These are phyloP conservation scores for Boletus rufocinnamomeus DNA, from an alignment of 768 basidiomycete genomes.

Conservation along the genomic window DNA sequence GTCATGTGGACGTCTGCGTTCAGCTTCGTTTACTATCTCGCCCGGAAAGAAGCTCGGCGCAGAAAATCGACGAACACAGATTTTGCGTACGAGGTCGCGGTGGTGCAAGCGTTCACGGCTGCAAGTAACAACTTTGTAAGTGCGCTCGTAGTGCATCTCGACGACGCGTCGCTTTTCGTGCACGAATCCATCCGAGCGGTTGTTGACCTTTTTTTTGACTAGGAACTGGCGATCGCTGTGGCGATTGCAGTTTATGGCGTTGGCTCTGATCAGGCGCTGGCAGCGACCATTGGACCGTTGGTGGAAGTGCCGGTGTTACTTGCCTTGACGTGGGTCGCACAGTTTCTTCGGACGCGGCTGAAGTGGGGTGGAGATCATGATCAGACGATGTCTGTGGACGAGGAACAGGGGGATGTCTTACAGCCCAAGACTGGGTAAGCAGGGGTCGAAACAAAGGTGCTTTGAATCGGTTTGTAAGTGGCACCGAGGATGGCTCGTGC, in stretches of 20 bases:
- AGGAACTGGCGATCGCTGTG: constrained; percentile 85
- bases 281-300: constrained; percentile 78
- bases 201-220: neutral
- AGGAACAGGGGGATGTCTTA: neutral
- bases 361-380: constrained; percentile 35
- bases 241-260: constrained; percentile 78
- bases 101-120: constrained; percentile 78
- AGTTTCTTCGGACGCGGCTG: constrained; percentile 44
- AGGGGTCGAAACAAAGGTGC: neutral
- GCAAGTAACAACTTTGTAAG: constrained; percentile 77
- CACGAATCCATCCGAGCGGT: neutral
- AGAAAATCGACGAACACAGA: constrained; percentile 3
- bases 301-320: constrained; percentile 81
- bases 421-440: neutral
- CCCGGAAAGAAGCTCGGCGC: constrained; percentile 33
- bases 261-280: constrained; percentile 75
- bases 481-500: neutral
- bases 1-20: constrained; percentile 76
- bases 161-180: neutral
- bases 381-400: neutral
- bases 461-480: neutral
- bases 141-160: neutral
- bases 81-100: constrained; percentile 68
- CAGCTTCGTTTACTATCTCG: constrained; percentile 50
- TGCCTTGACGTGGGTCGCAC: constrained; percentile 63